Percentiles rank a stretch among this genome's conserved stretches.
phyloP scores from a whole-genome alignment of 2,329 filamentous ascomycete species.

The Alternaria arborescens region DNA sequence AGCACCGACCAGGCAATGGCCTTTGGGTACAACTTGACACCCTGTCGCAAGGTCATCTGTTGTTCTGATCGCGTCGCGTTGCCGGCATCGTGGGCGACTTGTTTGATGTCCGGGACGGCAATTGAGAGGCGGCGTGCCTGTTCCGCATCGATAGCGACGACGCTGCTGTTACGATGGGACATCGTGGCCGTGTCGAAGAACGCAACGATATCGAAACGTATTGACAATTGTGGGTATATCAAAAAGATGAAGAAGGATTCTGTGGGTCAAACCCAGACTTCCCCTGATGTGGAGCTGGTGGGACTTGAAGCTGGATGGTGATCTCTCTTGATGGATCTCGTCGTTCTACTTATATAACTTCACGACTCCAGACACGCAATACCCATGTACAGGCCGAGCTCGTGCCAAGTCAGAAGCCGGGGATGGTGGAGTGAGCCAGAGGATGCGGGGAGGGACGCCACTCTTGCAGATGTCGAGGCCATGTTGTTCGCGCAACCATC shows the following conservation, averaged over 20 bases:
- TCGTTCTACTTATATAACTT: slow-evolving; percentile 34
- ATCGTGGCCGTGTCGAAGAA: slow-evolving; percentile 27
- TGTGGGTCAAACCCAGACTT: slow-evolving; percentile 23
- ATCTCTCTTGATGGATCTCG: slow-evolving; percentile 22
- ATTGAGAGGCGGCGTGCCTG: slow-evolving; percentile 42
- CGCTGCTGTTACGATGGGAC: slow-evolving; percentile 45
- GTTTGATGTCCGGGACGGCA: slow-evolving; percentile 38
- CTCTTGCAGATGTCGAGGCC: slow-evolving; percentile 16
- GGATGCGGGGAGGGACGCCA: slow-evolving; percentile 37
- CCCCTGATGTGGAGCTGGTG: slow-evolving; percentile 27
- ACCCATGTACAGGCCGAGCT: slow-evolving; percentile 20
- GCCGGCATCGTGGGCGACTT: slow-evolving; percentile 42
- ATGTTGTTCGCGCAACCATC: slow-evolving; percentile 7
- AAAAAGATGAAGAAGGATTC: slow-evolving; percentile 1
- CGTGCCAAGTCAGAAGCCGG: slow-evolving; percentile 26
- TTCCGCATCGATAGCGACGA: slow-evolving; percentile 44
- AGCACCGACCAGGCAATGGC: slow-evolving; percentile 83
- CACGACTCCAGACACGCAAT: slow-evolving; percentile 17
- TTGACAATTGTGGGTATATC: background rate
- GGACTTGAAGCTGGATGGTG: slow-evolving; percentile 21
- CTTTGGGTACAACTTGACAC: slow-evolving; percentile 83
- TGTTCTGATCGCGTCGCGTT: slow-evolving; percentile 56
- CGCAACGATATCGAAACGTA: background rate
- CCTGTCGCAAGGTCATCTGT: slow-evolving; percentile 69
- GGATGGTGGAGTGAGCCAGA: slow-evolving; percentile 31